Evolutionary conservation across 2,329 filamentous ascomycete genomes (phyloP).

Genomic region (Pleurostoma richardsiae): DNA sequence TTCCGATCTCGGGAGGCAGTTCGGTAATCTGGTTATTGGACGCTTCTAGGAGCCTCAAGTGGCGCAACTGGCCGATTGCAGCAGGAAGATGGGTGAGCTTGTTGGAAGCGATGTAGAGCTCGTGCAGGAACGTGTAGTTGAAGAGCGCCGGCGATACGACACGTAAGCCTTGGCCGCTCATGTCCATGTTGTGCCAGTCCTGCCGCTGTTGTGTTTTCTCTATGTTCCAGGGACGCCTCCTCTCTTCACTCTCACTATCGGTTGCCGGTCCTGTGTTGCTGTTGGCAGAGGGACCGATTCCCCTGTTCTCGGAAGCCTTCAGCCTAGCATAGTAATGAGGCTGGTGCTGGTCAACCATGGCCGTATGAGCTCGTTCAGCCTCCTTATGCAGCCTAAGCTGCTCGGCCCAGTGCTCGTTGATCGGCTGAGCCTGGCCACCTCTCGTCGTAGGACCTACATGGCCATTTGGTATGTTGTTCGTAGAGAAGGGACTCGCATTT

Average conservation of each 20-base stretch:
- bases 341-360: slow-evolving; percentile 62
- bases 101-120: slow-evolving; percentile 92
- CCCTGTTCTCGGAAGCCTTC: slow-evolving; percentile 66
- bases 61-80: slow-evolving; percentile 75
- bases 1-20: slow-evolving; percentile 86
- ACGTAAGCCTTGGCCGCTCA: slow-evolving; percentile 91
- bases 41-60: slow-evolving; percentile 77
- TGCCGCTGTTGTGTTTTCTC: slow-evolving; percentile 65
- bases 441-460: slow-evolving; percentile 39
- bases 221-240: slow-evolving; percentile 59
- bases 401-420: slow-evolving; percentile 76
- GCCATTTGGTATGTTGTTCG: slow-evolving; percentile 51
- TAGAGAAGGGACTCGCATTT: slow-evolving; percentile 56
- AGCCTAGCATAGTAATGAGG: slow-evolving; percentile 68
- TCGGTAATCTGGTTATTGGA: slow-evolving; percentile 82
- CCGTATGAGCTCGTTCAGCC: slow-evolving; percentile 65
- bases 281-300: slow-evolving; percentile 48
- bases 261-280: slow-evolving; percentile 41
- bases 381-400: slow-evolving; percentile 79
- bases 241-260: slow-evolving; percentile 51
- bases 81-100: slow-evolving; percentile 76
- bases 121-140: slow-evolving; percentile 81
- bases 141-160: slow-evolving; percentile 78
- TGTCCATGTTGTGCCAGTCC: slow-evolving; percentile 89
- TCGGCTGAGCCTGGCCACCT: slow-evolving; percentile 43